Percentiles rank a stretch among this genome's conserved stretches.
Evolutionary conservation across 495 filamentous ascomycete species (phyloP).

Genomic region (Jackrogersella minutella): DNA sequence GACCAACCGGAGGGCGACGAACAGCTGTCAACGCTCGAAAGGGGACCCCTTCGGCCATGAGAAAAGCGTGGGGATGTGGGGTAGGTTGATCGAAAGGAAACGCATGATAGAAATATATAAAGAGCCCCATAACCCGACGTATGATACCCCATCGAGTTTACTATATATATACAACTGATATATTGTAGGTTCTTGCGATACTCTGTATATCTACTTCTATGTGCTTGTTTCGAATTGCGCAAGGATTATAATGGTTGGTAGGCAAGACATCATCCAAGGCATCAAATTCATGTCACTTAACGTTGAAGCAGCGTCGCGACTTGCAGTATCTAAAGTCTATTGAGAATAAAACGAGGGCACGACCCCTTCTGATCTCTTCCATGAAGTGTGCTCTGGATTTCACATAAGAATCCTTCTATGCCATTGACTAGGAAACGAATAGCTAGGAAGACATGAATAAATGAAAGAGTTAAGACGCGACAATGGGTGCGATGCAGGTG

Average conservation of each 20-base stretch:
- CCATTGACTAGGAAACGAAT: slow-evolving; percentile 21
- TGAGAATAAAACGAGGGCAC: slow-evolving; percentile 28
- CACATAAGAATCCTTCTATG: slow-evolving; percentile 27
- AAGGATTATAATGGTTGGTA: neutral
- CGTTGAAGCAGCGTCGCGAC: neutral
- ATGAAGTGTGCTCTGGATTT: slow-evolving; percentile 20
- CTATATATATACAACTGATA: neutral
- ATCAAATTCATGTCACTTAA: neutral
- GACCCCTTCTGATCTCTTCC: slow-evolving; percentile 12
- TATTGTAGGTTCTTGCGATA: neutral
- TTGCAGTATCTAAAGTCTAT: slow-evolving; percentile 22
- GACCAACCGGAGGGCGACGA: slow-evolving; percentile 42
- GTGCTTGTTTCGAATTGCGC: neutral
- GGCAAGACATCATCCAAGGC: neutral
- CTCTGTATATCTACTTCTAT: neutral
- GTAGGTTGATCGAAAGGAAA: slow-evolving; percentile 19
- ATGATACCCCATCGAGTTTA: neutral
- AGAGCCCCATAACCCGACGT: too few species aligned
- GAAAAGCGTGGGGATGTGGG: slow-evolving; percentile 44
- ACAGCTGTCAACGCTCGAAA: slow-evolving; percentile 38
- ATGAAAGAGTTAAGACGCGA: neutral
- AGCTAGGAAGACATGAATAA: slow-evolving; percentile 18
- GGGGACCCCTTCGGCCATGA: neutral
- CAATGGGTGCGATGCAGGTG: neutral
- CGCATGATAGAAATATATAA: slow-evolving; percentile 15